phyloP scores from a whole-genome alignment of 2,329 filamentous ascomycete genomes.

The Pseudocercospora ulei region DNA sequence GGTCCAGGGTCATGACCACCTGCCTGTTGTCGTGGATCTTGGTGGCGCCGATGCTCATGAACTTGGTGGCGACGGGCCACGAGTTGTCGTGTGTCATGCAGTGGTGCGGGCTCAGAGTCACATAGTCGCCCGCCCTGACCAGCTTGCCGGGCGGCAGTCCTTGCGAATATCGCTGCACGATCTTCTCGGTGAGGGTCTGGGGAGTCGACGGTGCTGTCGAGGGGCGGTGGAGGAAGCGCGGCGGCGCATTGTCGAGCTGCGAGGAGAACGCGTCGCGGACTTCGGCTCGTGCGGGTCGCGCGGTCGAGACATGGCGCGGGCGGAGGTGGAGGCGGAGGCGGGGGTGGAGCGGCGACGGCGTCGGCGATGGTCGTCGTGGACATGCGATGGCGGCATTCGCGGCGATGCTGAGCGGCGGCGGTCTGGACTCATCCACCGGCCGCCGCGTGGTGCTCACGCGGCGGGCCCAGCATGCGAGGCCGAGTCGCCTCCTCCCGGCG shows the following conservation, averaged over 20 bases:
- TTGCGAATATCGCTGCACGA: constrained; percentile 72
- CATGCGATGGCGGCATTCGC: constrained; percentile 10
- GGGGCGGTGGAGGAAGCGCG: constrained; percentile 61
- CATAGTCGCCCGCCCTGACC: constrained; percentile 73
- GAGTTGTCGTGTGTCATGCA: constrained; percentile 86
- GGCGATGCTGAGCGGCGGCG: background rate
- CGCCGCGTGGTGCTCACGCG: constrained; percentile 16
- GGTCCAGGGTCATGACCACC: constrained; percentile 74
- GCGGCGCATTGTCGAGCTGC: constrained; percentile 53
- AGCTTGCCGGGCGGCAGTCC: constrained; percentile 64
- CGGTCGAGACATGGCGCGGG: constrained; percentile 27
- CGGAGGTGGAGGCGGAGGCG: constrained; percentile 22
- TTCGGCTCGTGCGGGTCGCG: constrained; percentile 23
- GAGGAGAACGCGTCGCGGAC: constrained; percentile 53
- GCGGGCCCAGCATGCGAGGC: constrained; percentile 21
- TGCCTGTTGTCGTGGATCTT: constrained; percentile 62
- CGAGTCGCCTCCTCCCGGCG: constrained; percentile 19
- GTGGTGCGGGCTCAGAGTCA: constrained; percentile 59
- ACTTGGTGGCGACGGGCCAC: constrained; percentile 66
- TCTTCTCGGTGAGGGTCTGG: constrained; percentile 87
- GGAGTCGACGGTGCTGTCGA: constrained; percentile 43
- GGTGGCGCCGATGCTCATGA: constrained; percentile 71
- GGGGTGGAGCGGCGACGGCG: background rate
- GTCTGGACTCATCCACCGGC: background rate
- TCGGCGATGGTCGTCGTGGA: constrained; percentile 11